Conservation (phyloP, 176 grass and related monocot genomes). For the bread wheat (Triticum aestivum) region DNA sequence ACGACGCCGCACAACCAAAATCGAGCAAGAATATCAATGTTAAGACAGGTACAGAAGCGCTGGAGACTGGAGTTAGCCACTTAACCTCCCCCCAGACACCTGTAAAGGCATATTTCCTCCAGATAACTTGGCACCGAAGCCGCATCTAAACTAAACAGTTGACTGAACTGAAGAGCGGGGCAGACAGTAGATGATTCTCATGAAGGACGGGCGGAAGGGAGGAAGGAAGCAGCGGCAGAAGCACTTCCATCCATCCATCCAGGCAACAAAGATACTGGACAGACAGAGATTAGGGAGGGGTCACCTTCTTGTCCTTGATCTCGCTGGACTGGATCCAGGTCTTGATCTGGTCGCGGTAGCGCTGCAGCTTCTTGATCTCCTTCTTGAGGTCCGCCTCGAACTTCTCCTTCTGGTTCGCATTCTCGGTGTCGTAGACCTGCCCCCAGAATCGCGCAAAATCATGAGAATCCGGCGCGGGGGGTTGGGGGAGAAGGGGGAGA, state of each 20-base stretch:
- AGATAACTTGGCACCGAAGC: too few relatives aligned
- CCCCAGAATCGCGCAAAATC: background rate
- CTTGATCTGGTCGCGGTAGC: conserved; percentile 99
- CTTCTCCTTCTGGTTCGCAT: conserved; percentile 99
- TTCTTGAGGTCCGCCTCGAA: conserved; percentile 99
- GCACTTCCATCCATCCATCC: background rate
- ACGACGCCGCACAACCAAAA: too few relatives aligned
- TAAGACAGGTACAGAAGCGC: background rate
- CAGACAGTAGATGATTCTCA: background rate
- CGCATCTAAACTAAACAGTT: background rate
- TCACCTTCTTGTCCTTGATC: conserved; percentile 99
- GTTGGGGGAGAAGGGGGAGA: background rate
- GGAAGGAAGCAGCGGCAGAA: background rate
- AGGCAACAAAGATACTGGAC: background rate
- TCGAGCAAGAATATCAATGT: background rate
- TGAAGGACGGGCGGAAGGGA: too few relatives aligned
- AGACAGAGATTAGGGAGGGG: background rate
- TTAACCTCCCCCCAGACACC: background rate
- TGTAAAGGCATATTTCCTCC: too few relatives aligned
- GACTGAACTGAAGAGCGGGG: background rate
- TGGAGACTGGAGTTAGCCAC: background rate
- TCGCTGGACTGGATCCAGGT: conserved; percentile 99
- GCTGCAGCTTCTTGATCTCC: conserved; percentile 99
- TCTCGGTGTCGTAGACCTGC: conserved; percentile 98
- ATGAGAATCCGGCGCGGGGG: background rate